These are phyloP conservation scores for Fraxinus cuspidata DNA, from an alignment of 257 asterid genomes.

Conservation along the genomic window DNA sequence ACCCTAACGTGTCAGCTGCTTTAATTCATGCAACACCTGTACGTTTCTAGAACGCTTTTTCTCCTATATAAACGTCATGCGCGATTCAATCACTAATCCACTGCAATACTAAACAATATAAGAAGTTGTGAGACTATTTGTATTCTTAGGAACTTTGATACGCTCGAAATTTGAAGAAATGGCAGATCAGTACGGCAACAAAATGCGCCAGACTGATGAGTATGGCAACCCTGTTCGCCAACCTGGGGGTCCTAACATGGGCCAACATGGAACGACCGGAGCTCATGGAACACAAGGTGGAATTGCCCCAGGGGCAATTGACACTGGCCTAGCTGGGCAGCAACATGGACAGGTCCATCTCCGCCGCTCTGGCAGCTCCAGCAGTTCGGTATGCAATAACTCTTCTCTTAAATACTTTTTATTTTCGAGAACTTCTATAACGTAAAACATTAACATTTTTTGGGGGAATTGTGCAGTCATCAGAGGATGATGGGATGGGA, in stretches of 20 bases:
- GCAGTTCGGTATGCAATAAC: slow-evolving; percentile 27
- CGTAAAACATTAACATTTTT: too few species aligned
- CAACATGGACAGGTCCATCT: slow-evolving; percentile 23
- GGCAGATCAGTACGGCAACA: slow-evolving; percentile 17
- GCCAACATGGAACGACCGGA: background rate
- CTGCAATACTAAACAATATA: too few species aligned
- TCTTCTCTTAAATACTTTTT: background rate
- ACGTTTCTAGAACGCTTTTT: background rate
- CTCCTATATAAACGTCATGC: background rate
- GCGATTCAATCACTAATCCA: background rate
- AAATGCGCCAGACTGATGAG: slow-evolving; percentile 10
- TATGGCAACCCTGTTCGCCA: slow-evolving; percentile 15
- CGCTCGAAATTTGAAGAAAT: background rate
- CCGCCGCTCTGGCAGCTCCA: slow-evolving; percentile 53
- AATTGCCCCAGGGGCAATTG: background rate
- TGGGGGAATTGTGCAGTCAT: background rate
- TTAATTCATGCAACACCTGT: background rate
- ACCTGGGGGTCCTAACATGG: background rate
- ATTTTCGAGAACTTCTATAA: too few species aligned
- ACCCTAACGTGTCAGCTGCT: slow-evolving; percentile 2
- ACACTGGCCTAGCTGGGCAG: slow-evolving; percentile 12
- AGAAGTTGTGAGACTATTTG: too few species aligned
- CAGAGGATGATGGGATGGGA: slow-evolving; percentile 39
- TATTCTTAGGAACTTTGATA: too few species aligned
- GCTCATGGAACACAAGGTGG: background rate